Conservation (phyloP, 2,329 filamentous ascomycete species). For the Penicillium sp. region DNA sequence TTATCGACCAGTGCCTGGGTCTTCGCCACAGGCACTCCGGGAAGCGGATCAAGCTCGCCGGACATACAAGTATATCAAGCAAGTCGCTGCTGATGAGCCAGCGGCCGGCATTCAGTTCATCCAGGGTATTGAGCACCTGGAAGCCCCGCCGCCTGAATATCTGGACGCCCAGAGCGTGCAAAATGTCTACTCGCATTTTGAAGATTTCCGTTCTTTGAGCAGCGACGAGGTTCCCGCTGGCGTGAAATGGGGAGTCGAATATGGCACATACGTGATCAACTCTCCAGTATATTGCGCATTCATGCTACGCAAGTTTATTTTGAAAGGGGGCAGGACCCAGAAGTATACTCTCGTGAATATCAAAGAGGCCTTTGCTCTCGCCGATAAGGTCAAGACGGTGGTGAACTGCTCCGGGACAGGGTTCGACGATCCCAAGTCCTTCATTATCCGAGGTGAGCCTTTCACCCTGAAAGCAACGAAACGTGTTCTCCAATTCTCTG, state of each 20-base stretch:
- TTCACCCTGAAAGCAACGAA: not conserved
- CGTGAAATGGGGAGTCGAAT: conserved; percentile 46
- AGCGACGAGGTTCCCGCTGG: conserved; percentile 34
- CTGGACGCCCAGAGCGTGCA: conserved; percentile 30
- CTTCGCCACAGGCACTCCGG: conserved; percentile 36
- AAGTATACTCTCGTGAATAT: conserved; percentile 32
- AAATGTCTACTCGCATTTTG: conserved; percentile 35
- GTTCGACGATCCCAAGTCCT: conserved; percentile 45
- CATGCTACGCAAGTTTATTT: conserved; percentile 44
- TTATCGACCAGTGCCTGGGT: conserved; percentile 48
- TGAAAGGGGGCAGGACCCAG: conserved; percentile 39
- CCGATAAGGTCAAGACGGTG: conserved; percentile 37
- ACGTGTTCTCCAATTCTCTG: not conserved
- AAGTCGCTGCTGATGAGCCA: conserved; percentile 36
- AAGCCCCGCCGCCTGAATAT: conserved; percentile 41
- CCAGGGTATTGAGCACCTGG: conserved; percentile 47
- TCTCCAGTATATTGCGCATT: conserved; percentile 47
- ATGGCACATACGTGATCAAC: conserved; percentile 47
- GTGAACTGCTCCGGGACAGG: conserved; percentile 51
- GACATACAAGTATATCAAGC: conserved; percentile 44
- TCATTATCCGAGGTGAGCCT: conserved; percentile 46
- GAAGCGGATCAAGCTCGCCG: conserved; percentile 42
- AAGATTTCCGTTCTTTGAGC: conserved; percentile 38
- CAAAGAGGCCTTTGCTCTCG: conserved; percentile 44
- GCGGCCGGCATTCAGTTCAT: conserved; percentile 42